These are phyloP conservation scores for Beauveria caledonica DNA, from an alignment of 2,329 filamentous ascomycete genomes.

Conservation along the genomic window DNA sequence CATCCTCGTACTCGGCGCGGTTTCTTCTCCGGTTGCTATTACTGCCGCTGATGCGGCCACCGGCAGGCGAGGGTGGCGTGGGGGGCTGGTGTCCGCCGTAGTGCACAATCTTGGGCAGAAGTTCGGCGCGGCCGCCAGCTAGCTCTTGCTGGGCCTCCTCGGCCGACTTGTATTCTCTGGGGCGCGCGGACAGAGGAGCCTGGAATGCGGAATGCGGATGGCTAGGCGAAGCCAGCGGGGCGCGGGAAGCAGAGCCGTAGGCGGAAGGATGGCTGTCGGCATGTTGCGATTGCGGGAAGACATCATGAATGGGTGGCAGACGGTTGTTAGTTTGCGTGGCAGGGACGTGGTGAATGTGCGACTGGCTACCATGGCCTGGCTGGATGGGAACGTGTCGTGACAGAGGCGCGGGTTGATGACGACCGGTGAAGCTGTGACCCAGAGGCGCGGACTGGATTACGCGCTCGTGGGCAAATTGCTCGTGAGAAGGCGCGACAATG, in stretches of 20 bases:
- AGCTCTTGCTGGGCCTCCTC: slow-evolving; percentile 91
- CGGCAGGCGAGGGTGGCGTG: slow-evolving; percentile 74
- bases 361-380: slow-evolving; percentile 71
- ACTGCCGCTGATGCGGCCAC: slow-evolving; percentile 35
- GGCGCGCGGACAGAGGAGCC: slow-evolving; percentile 51
- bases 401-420: slow-evolving; percentile 68
- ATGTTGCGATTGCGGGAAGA: slow-evolving; percentile 73
- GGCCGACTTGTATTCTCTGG: slow-evolving; percentile 86
- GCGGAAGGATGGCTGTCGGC: slow-evolving; percentile 45
- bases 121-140: slow-evolving; percentile 82
- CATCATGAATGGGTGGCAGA: slow-evolving; percentile 86
- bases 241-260: slow-evolving; percentile 56
- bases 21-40: slow-evolving; percentile 57
- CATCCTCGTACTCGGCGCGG: slow-evolving; percentile 89
- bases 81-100: slow-evolving; percentile 92
- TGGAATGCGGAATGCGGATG: slow-evolving; percentile 52
- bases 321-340: slow-evolving; percentile 86
- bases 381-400: slow-evolving; percentile 75
- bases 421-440: slow-evolving; percentile 89
- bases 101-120: slow-evolving; percentile 88
- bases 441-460: slow-evolving; percentile 95
- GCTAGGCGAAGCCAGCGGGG: slow-evolving; percentile 68
- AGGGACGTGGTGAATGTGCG: slow-evolving; percentile 84
- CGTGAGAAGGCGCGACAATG: slow-evolving; percentile 88
- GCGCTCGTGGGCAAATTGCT: slow-evolving; percentile 86